Conservation (phyloP, 179 eudicot species). For the Carnegiea gigantea region DNA sequence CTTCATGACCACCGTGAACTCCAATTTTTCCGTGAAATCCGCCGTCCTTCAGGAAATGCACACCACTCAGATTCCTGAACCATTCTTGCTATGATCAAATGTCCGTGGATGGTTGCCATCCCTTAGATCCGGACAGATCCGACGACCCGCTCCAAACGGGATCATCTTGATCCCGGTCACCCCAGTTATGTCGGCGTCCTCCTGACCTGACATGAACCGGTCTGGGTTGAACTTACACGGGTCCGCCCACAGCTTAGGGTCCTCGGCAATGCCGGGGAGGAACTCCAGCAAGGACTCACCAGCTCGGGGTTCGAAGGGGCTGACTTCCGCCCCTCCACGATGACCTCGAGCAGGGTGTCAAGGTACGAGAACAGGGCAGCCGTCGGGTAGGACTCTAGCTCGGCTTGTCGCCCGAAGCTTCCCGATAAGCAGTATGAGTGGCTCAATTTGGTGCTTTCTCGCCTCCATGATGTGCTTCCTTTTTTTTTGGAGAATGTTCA, state of each 20-base stretch:
- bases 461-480: conserved; percentile 48
- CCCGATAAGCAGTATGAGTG: conserved; percentile 55
- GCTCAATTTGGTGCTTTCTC: conserved; percentile 52
- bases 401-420: conserved; percentile 40
- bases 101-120: conserved; percentile 78
- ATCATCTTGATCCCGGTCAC: conserved; percentile 59
- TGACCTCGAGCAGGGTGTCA: conserved; percentile 65
- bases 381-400: conserved; percentile 34
- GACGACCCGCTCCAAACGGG: conserved; percentile 82
- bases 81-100: conserved; percentile 71
- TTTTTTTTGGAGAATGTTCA: conserved; percentile 54
- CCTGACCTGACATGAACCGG: conserved; percentile 58
- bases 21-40: conserved; percentile 72
- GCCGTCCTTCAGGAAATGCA: conserved; percentile 51
- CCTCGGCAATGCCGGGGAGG: conserved; percentile 68
- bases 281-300: conserved; percentile 81
- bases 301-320: conserved; percentile 58
- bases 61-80: conserved; percentile 88
- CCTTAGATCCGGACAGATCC: conserved; percentile 80
- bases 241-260: conserved; percentile 62
- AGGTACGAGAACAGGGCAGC: conserved; percentile 71
- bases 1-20: conserved; percentile 91
- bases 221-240: conserved; percentile 77
- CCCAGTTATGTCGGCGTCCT: conserved; percentile 82
- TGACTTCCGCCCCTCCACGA: conserved; percentile 63